Base-by-base conservation (phyloP, 1,284 basidiomycete genomes). In the Apiotrichum siamense region DNA sequence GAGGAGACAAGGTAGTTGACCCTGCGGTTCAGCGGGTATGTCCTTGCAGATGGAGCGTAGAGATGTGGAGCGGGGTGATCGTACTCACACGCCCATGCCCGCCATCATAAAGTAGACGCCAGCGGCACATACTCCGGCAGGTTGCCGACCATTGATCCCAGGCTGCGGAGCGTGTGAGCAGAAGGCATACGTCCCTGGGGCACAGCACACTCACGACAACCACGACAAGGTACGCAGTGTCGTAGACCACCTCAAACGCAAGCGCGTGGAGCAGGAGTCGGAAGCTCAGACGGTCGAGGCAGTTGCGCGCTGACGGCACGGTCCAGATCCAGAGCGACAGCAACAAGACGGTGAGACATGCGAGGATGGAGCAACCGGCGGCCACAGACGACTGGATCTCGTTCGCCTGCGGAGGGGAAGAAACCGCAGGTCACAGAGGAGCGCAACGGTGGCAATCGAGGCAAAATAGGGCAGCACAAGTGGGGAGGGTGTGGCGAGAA, bases 241-340 rank as follows among this genome's bases (percentile, higher is more conserved):
- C 48, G 24, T 50, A 58, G 7, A 51, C 11, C 23, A 58, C 42
- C 42, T 58, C 52, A n/a, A 43, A 33, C 15, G 20, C 36, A 18
- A 58, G 50, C 3, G 52, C 32, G 37, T 41, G 47, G 3, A 50
- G 26, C 15, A 58, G 33, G 17, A 58, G 46, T 1, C 52, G 40
- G 18, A 58, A 58, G 12, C 52, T 54, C 21, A 52, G 20, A 7
- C 55, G 41, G 35, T 50, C 49, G 25, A 58, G 39, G 17, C 38
- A 27, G 32, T 48, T 46, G 23, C 51, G 48, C 7, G 49, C 49
- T 12, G 33, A 36, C 6, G 33, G 49, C 3, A 44, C 29, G 9
- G 32, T 25, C 26, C 36, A 25, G 20, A 50, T 24, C 41, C 36
- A 43, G 2, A 27, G 12, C 5, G 49, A 29, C 4, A 32, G 20